Conservation (phyloP, 306 rosid genomes). For the Parietaria judaica region DNA sequence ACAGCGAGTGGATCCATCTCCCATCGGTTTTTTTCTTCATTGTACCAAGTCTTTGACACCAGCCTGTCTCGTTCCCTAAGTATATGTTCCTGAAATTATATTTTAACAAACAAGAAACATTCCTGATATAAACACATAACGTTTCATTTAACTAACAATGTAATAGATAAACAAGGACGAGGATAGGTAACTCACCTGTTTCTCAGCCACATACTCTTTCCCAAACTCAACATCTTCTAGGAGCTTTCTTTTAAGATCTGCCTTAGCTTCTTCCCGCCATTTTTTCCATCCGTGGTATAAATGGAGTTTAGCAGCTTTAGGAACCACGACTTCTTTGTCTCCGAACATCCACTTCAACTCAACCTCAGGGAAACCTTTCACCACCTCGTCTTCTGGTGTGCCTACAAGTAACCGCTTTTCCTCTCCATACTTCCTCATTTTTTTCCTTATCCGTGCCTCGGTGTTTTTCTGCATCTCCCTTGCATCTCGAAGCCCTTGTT, state of each 20-base stretch:
- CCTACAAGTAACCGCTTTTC: constrained; percentile 48
- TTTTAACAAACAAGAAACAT: background rate
- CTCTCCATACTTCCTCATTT: constrained; percentile 55
- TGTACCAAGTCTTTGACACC: constrained; percentile 81
- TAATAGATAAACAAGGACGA: constrained; percentile 5
- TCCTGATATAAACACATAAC: background rate
- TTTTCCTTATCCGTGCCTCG: constrained; percentile 56
- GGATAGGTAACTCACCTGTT: constrained; percentile 50
- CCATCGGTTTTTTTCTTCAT: constrained; percentile 79
- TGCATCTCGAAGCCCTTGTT: constrained; percentile 61
- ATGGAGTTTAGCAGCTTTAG: constrained; percentile 69
- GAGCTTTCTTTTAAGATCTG: constrained; percentile 57
- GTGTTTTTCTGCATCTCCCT: constrained; percentile 56
- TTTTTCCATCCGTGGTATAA: constrained; percentile 89
- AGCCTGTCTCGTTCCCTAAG: constrained; percentile 84
- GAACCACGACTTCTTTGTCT: constrained; percentile 69
- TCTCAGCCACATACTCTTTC: constrained; percentile 54
- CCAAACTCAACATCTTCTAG: constrained; percentile 59
- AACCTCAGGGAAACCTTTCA: constrained; percentile 84
- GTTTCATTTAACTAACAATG: constrained; percentile 4
- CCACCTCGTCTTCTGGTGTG: constrained; percentile 67
- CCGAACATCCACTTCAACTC: constrained; percentile 89
- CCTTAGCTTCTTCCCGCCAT: constrained; percentile 83
- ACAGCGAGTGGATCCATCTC: constrained; percentile 89
- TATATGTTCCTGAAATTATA: constrained; percentile 57